These are phyloP conservation scores for Penicillium corylophilum DNA, from an alignment of 2,329 filamentous ascomycete species.

Conservation along the genomic window DNA sequence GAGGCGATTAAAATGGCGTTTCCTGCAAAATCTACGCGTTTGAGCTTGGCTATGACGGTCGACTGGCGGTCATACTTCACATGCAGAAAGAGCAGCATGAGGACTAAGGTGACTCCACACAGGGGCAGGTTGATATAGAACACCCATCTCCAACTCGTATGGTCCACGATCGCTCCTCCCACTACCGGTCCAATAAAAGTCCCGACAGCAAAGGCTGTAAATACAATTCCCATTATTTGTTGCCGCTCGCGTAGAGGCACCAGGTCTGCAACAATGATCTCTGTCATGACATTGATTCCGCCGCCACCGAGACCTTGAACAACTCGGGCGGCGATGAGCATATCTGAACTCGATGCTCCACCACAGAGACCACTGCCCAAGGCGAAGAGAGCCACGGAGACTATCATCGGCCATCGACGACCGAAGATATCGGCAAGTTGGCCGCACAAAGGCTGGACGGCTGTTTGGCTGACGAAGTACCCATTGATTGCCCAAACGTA, in stretches of 20 bases:
- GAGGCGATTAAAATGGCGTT: neutral
- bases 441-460: conserved; percentile 51
- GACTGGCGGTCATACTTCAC: conserved; percentile 27
- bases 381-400: conserved; percentile 46
- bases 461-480: neutral
- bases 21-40: neutral
- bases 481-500: conserved; percentile 4
- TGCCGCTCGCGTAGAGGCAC: conserved; percentile 51
- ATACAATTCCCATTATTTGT: conserved; percentile 42
- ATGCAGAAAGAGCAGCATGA: conserved; percentile 43
- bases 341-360: conserved; percentile 41
- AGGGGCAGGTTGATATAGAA: conserved; percentile 29
- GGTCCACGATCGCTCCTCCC: neutral
- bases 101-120: conserved; percentile 14
- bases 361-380: conserved; percentile 55
- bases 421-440: conserved; percentile 55
- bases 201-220: conserved; percentile 31
- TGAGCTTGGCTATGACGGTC: neutral
- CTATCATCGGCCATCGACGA: conserved; percentile 43
- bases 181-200: neutral
- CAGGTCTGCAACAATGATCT: conserved; percentile 53
- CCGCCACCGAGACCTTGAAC: conserved; percentile 54
- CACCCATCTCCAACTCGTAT: conserved; percentile 28
- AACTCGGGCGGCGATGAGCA: conserved; percentile 53
- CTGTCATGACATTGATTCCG: conserved; percentile 45